A percentile compares a stretch with the other conserved stretches of the same genome.
Evolutionary conservation across 441 rosid species (phyloP).

Genomic region (Aleurites moluccanus): DNA sequence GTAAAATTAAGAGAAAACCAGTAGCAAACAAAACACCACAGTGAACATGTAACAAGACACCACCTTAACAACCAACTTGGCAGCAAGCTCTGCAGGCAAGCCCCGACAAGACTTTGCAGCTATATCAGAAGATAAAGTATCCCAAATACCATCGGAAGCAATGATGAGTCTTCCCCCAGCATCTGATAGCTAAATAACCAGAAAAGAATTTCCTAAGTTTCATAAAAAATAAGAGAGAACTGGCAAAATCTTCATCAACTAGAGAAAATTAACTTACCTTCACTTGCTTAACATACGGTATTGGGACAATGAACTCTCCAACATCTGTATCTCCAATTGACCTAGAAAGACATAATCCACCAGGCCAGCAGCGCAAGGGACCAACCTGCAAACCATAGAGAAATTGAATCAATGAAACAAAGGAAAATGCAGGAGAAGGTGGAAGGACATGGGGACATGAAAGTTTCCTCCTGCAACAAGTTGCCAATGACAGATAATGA

Average conservation of each 20-base stretch:
- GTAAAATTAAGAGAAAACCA: constrained; percentile 11
- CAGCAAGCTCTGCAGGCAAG: constrained; percentile 92
- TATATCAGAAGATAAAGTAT: constrained; percentile 80
- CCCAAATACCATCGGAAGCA: constrained; percentile 99
- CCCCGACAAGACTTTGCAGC: constrained; percentile 96
- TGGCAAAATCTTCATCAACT: constrained; percentile 1
- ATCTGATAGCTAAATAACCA: constrained; percentile 60
- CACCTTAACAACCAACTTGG: constrained; percentile 96
- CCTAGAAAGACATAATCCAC: constrained; percentile 97
- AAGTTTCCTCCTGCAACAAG: neutral
- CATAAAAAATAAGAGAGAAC: constrained; percentile 2
- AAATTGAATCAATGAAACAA: constrained; percentile 21
- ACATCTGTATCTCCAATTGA: constrained; percentile 97
- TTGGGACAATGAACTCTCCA: constrained; percentile 92
- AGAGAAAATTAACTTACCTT: constrained; percentile 46
- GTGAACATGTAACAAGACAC: constrained; percentile 11
- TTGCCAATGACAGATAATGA: constrained; percentile 8
- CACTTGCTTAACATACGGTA: constrained; percentile 98
- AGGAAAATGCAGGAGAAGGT: neutral
- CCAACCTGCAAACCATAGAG: constrained; percentile 58
- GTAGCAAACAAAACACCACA: neutral
- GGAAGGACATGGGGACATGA: neutral
- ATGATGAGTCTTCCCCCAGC: constrained; percentile 95
- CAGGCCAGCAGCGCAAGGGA: constrained; percentile 99
- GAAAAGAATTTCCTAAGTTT: constrained; percentile 11